Conservation (phyloP, 495 filamentous ascomycete species). For the Xylaria acuta region DNA sequence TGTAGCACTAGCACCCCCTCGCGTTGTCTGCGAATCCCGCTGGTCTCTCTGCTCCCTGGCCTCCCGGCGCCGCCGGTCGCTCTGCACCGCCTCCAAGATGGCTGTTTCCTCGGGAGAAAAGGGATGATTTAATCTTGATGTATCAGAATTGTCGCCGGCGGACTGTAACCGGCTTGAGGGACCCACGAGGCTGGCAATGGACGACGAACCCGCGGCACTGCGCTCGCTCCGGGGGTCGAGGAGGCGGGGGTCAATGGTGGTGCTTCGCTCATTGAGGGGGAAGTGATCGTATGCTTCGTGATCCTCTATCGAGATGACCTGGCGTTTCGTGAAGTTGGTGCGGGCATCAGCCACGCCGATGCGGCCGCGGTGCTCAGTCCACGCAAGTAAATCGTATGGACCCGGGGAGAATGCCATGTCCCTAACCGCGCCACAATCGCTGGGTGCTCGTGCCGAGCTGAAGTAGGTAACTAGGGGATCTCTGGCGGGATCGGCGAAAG, state of each 20-base stretch:
- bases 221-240: slow-evolving; percentile 47
- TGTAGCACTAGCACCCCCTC: slow-evolving; percentile 20
- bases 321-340: slow-evolving; percentile 73
- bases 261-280: slow-evolving; percentile 49
- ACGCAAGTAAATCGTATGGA: slow-evolving; percentile 89
- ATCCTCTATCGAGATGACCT: slow-evolving; percentile 70
- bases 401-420: slow-evolving; percentile 91
- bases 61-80: slow-evolving; percentile 53
- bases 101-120: slow-evolving; percentile 54
- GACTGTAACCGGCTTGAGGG: slow-evolving; percentile 18
- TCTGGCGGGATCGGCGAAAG: slow-evolving; percentile 43
- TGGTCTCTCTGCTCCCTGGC: slow-evolving; percentile 37
- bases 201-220: slow-evolving; percentile 37
- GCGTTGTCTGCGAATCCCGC: slow-evolving; percentile 31
- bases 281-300: slow-evolving; percentile 62
- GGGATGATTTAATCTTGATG: slow-evolving; percentile 42
- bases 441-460: slow-evolving; percentile 63
- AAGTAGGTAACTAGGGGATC: slow-evolving; percentile 53
- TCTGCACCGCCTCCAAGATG: slow-evolving; percentile 56
- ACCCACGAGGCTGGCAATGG: slow-evolving; percentile 39
- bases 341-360: slow-evolving; percentile 86
- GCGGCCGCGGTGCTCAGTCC: slow-evolving; percentile 87
- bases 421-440: slow-evolving; percentile 78
- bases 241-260: slow-evolving; percentile 56
- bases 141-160: slow-evolving; percentile 34